Evolutionary conservation across 176 grass and related monocot genomes (phyloP).

Genomic region (Tillandsia fasciculata): DNA sequence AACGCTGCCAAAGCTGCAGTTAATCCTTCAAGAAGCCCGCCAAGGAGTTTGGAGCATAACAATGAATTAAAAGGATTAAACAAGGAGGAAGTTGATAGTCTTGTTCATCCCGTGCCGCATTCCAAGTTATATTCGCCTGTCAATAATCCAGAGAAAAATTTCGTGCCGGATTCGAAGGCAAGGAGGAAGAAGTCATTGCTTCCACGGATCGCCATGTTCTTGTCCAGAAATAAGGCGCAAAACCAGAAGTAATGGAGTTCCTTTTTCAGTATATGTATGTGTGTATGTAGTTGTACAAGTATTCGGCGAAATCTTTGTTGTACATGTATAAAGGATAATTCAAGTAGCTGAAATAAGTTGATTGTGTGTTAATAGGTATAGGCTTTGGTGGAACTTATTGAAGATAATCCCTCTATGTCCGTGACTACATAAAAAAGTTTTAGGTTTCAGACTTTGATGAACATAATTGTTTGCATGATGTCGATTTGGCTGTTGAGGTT

Average conservation of each 20-base stretch:
- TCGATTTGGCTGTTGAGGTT: not conserved
- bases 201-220: slow-evolving; percentile 41
- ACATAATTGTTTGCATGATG: not conserved
- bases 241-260: slow-evolving; percentile 14
- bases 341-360: slow-evolving; percentile 23
- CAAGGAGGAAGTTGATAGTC: slow-evolving; percentile 30
- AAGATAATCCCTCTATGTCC: slow-evolving; percentile 19
- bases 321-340: slow-evolving; percentile 38
- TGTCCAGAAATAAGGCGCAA: slow-evolving; percentile 37
- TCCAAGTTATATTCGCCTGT: slow-evolving; percentile 24
- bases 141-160: slow-evolving; percentile 16
- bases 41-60: slow-evolving; percentile 4
- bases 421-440: not conserved
- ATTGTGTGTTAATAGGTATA: slow-evolving; percentile 24
- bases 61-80: slow-evolving; percentile 25
- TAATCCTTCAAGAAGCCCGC: slow-evolving; percentile 35
- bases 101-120: slow-evolving; percentile 3
- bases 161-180: slow-evolving; percentile 29
- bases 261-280: not conserved
- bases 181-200: slow-evolving; percentile 66
- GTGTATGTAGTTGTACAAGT: not conserved
- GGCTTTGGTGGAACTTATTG: slow-evolving; percentile 8
- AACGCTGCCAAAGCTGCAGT: slow-evolving; percentile 37
- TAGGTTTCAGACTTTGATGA: not conserved
- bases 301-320: slow-evolving; percentile 17